Conservation (phyloP, 495 filamentous ascomycete species). For the Neohortaea acidophila region DNA sequence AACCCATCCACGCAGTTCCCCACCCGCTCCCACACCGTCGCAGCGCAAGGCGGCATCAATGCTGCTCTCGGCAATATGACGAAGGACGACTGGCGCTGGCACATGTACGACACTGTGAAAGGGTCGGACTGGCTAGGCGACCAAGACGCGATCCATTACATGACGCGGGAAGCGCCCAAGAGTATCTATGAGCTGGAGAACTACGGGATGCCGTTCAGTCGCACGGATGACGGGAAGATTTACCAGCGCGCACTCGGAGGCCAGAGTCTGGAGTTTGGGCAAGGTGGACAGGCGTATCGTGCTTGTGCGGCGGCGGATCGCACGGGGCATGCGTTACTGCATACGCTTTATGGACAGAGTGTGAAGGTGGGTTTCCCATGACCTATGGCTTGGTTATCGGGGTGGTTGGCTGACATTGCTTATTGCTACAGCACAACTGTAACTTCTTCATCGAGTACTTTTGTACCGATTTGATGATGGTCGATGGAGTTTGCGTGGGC, state of each 20-base stretch:
- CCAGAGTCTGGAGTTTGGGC: constrained; percentile 86
- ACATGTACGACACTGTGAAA: constrained; percentile 99
- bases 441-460: constrained; percentile 99
- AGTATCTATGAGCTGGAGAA: constrained; percentile 91
- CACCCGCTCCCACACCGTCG: constrained; percentile 88
- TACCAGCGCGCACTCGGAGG: constrained; percentile 96
- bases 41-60: constrained; percentile 88
- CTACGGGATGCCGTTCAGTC: constrained; percentile 93
- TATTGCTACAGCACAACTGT: constrained; percentile 58
- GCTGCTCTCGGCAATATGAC: constrained; percentile 91
- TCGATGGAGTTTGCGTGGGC: constrained; percentile 87
- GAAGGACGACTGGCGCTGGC: constrained; percentile 95
- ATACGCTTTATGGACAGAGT: constrained; percentile 97
- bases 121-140: constrained; percentile 97
- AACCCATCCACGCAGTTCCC: constrained; percentile 51
- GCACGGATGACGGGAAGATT: constrained; percentile 94
- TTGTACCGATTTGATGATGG: constrained; percentile 89
- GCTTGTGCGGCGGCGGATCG: constrained; percentile 89
- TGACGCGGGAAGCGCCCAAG: constrained; percentile 86
- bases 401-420: background rate
- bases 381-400: background rate
- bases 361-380: constrained; percentile 28
- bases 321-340: constrained; percentile 89
- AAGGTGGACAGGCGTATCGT: constrained; percentile 93
- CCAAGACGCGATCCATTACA: constrained; percentile 98